Evolutionary conservation across 2,329 filamentous ascomycete species (phyloP).

Genomic region (Diaporthe amygdali): DNA sequence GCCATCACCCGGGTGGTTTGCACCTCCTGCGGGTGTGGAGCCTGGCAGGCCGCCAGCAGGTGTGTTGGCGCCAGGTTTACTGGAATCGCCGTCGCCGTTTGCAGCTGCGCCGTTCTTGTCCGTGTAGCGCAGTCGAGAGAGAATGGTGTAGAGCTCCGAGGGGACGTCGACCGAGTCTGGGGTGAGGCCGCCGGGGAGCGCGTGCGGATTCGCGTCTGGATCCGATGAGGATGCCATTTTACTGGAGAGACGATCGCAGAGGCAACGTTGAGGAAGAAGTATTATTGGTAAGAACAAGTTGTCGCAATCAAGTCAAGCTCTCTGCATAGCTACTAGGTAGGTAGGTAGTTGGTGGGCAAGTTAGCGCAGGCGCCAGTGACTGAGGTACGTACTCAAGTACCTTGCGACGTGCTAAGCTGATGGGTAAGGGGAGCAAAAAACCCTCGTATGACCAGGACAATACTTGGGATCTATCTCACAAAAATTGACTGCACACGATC

Average conservation of each 20-base stretch:
- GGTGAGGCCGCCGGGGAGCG: constrained; percentile 69
- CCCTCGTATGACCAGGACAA: background rate
- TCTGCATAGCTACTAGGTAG: background rate
- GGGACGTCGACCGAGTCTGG: constrained; percentile 87
- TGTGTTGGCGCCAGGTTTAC: constrained; percentile 32
- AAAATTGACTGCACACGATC: background rate
- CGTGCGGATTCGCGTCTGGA: constrained; percentile 38
- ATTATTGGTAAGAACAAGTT: background rate
- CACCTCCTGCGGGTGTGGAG: constrained; percentile 21
- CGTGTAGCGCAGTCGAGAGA: constrained; percentile 71
- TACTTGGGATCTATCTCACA: background rate
- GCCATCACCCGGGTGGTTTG: constrained; percentile 31
- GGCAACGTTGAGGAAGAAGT: background rate
- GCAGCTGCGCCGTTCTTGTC: constrained; percentile 33
- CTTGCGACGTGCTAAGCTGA: background rate
- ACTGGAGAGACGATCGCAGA: background rate
- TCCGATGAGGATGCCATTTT: background rate
- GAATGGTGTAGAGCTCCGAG: constrained; percentile 78
- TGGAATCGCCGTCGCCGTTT: constrained; percentile 27
- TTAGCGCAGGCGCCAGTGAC: background rate
- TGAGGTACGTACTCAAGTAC: background rate
- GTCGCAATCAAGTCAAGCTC: background rate
- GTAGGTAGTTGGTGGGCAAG: background rate
- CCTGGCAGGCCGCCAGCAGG: constrained; percentile 25
- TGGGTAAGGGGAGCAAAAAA: background rate